Percentiles rank a stretch among this genome's conserved stretches.
phyloP scores from a whole-genome alignment of 306 rosid genomes.

The Astragalus glycyphyllos region DNA sequence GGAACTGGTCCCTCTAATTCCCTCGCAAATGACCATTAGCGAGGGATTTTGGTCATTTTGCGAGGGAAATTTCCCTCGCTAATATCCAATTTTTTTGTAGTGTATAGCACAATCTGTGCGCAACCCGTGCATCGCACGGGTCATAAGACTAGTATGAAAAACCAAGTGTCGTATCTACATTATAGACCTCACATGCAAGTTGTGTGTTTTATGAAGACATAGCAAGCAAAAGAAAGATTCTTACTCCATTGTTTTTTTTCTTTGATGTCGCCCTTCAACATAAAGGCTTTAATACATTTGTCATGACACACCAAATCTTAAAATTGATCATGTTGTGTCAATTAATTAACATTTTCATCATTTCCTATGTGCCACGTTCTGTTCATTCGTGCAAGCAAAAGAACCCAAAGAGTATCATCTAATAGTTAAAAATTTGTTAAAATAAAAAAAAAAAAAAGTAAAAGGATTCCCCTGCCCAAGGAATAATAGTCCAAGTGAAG shows the following conservation, averaged over 20 bases:
- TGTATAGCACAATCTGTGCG: too few relatives aligned
- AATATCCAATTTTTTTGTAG: too few relatives aligned
- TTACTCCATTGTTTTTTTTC: conserved; percentile 22
- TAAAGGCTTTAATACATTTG: conserved; percentile 17
- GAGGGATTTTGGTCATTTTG: too few relatives aligned
- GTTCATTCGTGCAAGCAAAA: conserved; percentile 29
- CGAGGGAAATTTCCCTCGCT: too few relatives aligned
- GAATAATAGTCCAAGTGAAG: conserved; percentile 46
- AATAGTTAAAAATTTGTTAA: too few relatives aligned
- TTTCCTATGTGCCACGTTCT: conserved; percentile 27
- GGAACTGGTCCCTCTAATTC: too few relatives aligned
- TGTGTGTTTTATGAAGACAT: conserved; percentile 27
- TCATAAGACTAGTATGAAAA: too few relatives aligned
- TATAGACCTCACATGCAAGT: conserved; percentile 48
- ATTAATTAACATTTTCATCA: conserved; percentile 30
- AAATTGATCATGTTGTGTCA: neutral
- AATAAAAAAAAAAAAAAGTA: neutral
- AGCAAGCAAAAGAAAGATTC: conserved; percentile 47
- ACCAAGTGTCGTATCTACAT: conserved; percentile 31
- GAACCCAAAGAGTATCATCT: conserved; percentile 22
- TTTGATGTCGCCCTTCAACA: conserved; percentile 2
- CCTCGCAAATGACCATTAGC: too few relatives aligned
- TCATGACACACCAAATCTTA: conserved; percentile 26
- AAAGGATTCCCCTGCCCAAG: conserved; percentile 16
- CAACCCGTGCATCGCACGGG: too few relatives aligned